These are phyloP conservation scores for Kurtzmaniella quercitrusa DNA, from an alignment of 1,139 yeast genomes.

Conservation along the genomic window DNA sequence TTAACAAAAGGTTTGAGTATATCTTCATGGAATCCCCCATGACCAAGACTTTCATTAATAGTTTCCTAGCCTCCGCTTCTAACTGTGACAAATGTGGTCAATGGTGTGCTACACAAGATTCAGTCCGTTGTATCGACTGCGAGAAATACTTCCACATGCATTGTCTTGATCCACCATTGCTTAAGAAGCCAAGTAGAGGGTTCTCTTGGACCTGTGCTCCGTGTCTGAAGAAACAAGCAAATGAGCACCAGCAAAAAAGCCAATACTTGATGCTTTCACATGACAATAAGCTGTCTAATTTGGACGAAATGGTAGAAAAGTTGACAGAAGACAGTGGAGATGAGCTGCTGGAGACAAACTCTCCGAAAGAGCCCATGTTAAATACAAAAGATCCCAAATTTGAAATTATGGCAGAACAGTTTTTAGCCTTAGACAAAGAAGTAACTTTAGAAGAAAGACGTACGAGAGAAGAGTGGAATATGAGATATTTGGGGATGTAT, in stretches of 20 bases:
- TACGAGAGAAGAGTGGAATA: conserved; percentile 69
- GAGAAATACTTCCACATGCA: conserved; percentile 67
- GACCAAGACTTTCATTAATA: conserved; percentile 57
- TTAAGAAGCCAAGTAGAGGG: conserved; percentile 79
- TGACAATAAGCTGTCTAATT: conserved; percentile 42
- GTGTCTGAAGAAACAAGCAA: conserved; percentile 51
- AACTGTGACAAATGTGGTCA: conserved; percentile 72
- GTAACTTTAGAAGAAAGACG: conserved; percentile 46
- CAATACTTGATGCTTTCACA: conserved; percentile 39
- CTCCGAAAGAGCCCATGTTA: conserved; percentile 7
- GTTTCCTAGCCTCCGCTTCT: conserved; percentile 51
- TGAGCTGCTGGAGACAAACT: conserved; percentile 8
- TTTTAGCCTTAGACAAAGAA: conserved; percentile 40
- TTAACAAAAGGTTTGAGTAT: conserved; percentile 65
- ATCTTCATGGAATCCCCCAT: conserved; percentile 74
- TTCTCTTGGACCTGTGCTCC: conserved; percentile 91
- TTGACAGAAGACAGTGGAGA: conserved; percentile 11
- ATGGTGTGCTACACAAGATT: conserved; percentile 77
- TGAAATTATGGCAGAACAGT: conserved; percentile 56
- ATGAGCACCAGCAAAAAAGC: conserved; percentile 22
- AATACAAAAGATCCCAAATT: conserved; percentile 45
- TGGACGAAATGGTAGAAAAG: conserved; percentile 25
- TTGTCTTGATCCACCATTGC: conserved; percentile 82
- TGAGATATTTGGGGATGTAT: conserved; percentile 76
- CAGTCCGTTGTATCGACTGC: conserved; percentile 84